Base-by-base conservation (phyloP, 129 eudicot species). In the Ambrosia trifida region DNA sequence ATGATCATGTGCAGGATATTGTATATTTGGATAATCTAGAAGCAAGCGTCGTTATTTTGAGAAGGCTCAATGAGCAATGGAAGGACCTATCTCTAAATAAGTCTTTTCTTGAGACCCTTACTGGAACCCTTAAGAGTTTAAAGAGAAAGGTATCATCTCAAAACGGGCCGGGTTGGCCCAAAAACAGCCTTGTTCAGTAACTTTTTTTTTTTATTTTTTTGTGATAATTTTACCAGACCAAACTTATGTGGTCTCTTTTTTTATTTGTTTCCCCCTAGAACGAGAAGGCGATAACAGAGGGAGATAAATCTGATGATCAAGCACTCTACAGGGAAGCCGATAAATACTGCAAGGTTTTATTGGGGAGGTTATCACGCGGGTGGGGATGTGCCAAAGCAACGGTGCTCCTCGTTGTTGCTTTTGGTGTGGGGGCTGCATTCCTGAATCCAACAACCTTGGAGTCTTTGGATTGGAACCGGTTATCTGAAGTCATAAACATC, bases 121-220 rank as follows among this genome's bases (percentile, higher is more conserved):
- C 57, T 47, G 89, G 80, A 74, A 76, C 96, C 63, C 82, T 92
- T n/a, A 82, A 69, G 82, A 87, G 87, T 75, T 89, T 93, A 78
- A 84, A 82, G 69, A 80, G 58, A 58, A 83, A 77, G 98, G 92
- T 85, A 70, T 67, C 10, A 19, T 9, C 5, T 54, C 60, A 54
- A 54, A n/a, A 51, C 3, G 3, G 38, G 38, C 38, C 7, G 7
- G 53, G n/a, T 54, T 10, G 61, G 19, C n/a, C n/a, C 2, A 10
- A 40, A 40, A 40, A 40, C 44, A 40, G 11, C 44, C 6, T 40
- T 40, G 44, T 40, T 40, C 44, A 24, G 19, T 12, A 3, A 9
- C 33, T 8, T 54, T 20, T 1, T n/a, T 7, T 19, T 2, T 3
- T 9, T 19, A 9, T 4, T 2, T 54, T 20, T 40, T 40, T 40